These are phyloP conservation scores for Arabidopsis lyrata DNA, from an alignment of 441 rosid species.

Conservation along the genomic window DNA sequence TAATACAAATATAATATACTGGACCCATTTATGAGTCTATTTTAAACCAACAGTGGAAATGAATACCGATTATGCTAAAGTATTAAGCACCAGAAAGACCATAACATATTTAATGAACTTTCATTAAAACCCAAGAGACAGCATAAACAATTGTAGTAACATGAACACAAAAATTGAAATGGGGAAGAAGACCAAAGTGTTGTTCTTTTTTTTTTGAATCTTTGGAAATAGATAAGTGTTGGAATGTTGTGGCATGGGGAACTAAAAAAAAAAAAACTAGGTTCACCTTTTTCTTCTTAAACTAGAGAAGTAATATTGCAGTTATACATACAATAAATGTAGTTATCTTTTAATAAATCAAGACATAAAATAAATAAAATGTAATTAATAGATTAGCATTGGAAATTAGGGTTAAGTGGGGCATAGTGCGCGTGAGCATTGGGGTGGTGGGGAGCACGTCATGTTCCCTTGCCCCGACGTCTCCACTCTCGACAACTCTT, in stretches of 20 bases:
- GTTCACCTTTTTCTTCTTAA: neutral
- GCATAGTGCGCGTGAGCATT: slow-evolving; percentile 48
- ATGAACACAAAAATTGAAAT: neutral
- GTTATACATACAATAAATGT: neutral
- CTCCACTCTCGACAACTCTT: slow-evolving; percentile 29
- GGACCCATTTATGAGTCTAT: slow-evolving; percentile 40
- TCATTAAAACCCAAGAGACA: slow-evolving; percentile 7
- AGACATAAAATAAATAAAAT: neutral
- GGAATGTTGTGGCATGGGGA: slow-evolving; percentile 12
- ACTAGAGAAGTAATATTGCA: neutral
- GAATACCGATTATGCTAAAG: slow-evolving; percentile 34
- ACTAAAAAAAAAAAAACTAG: neutral
- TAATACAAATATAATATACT: neutral
- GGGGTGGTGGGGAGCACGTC: slow-evolving; percentile 48
- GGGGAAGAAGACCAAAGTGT: slow-evolving; percentile 13
- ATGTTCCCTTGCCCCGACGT: slow-evolving; percentile 36
- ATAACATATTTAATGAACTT: slow-evolving; percentile 26
- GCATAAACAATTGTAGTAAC: neutral
- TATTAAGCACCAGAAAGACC: slow-evolving; percentile 20
- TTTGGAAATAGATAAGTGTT: slow-evolving; percentile 17
- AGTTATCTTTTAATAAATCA: neutral
- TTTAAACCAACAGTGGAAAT: slow-evolving; percentile 29
- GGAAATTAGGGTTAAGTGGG: slow-evolving; percentile 47
- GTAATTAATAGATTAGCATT: neutral
- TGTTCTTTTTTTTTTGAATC: neutral